Conservation (phyloP, 2,329 filamentous ascomycete species). For the Colletotrichum sp. region DNA sequence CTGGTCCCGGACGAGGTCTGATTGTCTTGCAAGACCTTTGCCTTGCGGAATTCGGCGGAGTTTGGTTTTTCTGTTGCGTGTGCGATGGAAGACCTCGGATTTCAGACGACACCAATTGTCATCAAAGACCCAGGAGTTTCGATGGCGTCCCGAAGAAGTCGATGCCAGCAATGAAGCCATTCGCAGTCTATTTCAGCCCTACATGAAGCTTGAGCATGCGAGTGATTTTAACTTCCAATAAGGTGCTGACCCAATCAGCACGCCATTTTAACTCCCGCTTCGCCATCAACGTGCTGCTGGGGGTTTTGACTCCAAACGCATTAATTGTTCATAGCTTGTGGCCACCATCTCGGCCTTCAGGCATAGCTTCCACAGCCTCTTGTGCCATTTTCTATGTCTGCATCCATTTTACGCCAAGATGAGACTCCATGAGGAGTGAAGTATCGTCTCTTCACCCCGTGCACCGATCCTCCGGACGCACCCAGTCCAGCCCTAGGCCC, state of each 20-base stretch:
- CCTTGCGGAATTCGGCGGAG: neutral
- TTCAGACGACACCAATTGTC: neutral
- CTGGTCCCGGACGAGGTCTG: neutral
- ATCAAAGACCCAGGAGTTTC: neutral
- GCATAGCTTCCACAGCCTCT: neutral
- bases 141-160: neutral
- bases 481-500: slow-evolving; percentile 73
- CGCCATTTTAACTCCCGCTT: slow-evolving; percentile 2
- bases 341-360: neutral
- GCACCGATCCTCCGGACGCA: slow-evolving; percentile 70
- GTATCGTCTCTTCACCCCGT: slow-evolving; percentile 54
- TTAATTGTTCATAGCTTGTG: neutral
- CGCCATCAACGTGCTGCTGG: neutral
- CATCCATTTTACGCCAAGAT: neutral
- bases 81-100: neutral
- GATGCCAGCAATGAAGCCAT: neutral
- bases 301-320: neutral
- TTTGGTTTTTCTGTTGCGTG: neutral
- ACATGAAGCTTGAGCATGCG: neutral
- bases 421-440: neutral
- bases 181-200: neutral
- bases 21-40: neutral
- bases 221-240: neutral
- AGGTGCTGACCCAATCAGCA: neutral
- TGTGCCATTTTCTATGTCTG: neutral